A percentile compares a stretch with the other conserved stretches of the same genome.
phyloP scores from a whole-genome alignment of 202 grass and related monocot species.

The Schoenoplectus tabernaemontani region DNA sequence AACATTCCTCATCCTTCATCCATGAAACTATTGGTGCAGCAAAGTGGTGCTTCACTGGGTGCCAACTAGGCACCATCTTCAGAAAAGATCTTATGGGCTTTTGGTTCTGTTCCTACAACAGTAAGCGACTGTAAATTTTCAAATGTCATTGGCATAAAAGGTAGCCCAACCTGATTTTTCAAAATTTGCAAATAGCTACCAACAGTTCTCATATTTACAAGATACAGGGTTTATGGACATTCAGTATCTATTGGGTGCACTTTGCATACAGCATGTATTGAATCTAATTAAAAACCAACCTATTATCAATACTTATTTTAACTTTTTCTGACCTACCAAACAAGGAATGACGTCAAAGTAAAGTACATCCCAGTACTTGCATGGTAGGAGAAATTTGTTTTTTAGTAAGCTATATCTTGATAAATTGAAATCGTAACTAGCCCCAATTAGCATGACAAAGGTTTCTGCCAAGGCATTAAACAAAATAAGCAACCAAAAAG shows the following conservation, averaged over 20 bases:
- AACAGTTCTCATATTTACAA: background rate
- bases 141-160: background rate
- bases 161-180: background rate
- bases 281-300: background rate
- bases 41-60: slow-evolving; percentile 64
- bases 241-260: background rate
- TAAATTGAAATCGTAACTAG: background rate
- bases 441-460: background rate
- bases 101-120: slow-evolving; percentile 1
- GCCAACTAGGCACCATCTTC: background rate
- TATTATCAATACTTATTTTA: background rate
- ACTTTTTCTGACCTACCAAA: background rate
- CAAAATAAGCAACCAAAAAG: background rate
- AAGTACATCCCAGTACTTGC: background rate
- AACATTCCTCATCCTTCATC: slow-evolving; percentile 60
- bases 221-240: background rate
- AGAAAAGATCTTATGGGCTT: background rate
- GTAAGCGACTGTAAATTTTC: background rate
- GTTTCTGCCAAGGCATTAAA: background rate
- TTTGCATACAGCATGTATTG: background rate
- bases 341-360: background rate
- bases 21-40: slow-evolving; percentile 65
- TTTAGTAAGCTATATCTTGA: background rate
- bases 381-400: background rate
- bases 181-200: background rate